Percentiles rank a stretch among this genome's conserved stretches.
Conservation (phyloP, 371 early-diverging fungal species). For the Thermomucor indicae-seudaticae region DNA sequence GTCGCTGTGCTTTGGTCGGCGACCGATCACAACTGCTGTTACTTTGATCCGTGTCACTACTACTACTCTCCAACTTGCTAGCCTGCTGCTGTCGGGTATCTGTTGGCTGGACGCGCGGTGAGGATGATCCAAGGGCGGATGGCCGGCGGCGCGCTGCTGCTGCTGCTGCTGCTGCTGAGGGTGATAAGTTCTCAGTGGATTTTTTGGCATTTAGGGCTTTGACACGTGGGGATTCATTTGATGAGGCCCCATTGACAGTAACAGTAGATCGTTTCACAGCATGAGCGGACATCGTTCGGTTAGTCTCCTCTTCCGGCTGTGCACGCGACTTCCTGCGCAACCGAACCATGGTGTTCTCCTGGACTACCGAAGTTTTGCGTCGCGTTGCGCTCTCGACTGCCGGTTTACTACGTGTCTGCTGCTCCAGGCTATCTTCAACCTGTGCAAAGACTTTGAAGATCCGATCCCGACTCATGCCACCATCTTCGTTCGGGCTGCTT, state of each 20-base stretch:
- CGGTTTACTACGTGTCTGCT: not conserved
- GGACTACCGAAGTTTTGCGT: not conserved
- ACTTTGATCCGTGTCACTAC: not conserved
- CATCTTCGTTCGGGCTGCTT: slow-evolving; percentile 7
- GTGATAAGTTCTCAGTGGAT: slow-evolving; percentile 11
- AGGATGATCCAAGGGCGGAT: not conserved
- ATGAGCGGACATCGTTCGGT: not conserved
- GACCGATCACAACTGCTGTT: not conserved
- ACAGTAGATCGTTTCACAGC: not conserved
- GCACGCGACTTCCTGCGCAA: slow-evolving; percentile 7
- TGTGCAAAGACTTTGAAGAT: slow-evolving; percentile 30
- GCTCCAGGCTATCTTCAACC: slow-evolving; percentile 15
- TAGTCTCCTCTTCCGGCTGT: not conserved
- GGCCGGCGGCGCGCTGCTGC: not conserved
- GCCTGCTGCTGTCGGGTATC: not conserved
- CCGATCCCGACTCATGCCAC: slow-evolving; percentile 24
- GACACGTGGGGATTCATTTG: slow-evolving; percentile 16
- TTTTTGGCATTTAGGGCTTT: slow-evolving; percentile 16
- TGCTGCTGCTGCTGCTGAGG: slow-evolving; percentile 1
- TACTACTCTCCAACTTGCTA: not conserved
- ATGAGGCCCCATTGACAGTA: not conserved
- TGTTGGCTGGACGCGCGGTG: not conserved
- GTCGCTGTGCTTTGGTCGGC: not conserved
- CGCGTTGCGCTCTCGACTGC: slow-evolving; percentile 6
- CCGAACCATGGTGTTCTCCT: slow-evolving; percentile 1